Conservation (phyloP, 1,284 basidiomycete species). For the Malassezia nana region DNA sequence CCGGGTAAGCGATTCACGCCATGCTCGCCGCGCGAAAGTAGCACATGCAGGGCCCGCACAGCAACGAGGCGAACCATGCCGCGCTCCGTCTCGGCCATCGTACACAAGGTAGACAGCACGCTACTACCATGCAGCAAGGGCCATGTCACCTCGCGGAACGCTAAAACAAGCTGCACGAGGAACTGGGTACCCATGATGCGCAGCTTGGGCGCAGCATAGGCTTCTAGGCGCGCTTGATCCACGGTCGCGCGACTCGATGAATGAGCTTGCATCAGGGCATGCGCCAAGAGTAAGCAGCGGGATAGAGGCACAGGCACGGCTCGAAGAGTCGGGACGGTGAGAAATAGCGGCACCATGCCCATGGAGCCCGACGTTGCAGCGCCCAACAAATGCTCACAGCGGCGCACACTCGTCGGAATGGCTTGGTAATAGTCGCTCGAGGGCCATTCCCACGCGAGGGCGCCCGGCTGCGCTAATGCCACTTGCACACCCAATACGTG, state of each 20-base stretch:
- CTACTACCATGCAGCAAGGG: conserved; percentile 6
- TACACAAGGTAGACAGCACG: conserved; percentile 21
- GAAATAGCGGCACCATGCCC: conserved; percentile 18
- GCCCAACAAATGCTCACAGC: conserved; percentile 22
- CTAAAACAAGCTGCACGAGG: conserved; percentile 18
- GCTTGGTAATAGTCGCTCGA: conserved; percentile 7
- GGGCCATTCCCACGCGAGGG: conserved; percentile 3
- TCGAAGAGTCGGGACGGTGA: conserved; percentile 53
- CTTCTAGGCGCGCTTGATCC: conserved; percentile 22
- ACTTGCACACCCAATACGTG: neutral
- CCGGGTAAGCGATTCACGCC: neutral
- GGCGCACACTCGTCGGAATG: conserved; percentile 16
- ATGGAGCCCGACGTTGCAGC: neutral
- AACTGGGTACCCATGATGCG: conserved; percentile 22
- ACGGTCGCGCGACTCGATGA: neutral
- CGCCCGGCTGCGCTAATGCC: neutral
- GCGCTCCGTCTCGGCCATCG: conserved; percentile 13
- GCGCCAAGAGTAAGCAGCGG: conserved; percentile 45
- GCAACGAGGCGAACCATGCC: conserved; percentile 9
- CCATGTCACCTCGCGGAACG: conserved; percentile 18
- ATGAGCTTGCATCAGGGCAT: conserved; percentile 50
- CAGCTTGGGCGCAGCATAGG: conserved; percentile 10
- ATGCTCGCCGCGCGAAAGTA: conserved; percentile 10
- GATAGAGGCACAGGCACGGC: conserved; percentile 67
- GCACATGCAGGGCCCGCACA: conserved; percentile 19